A percentile compares a stretch with the other conserved stretches of the same genome.
phyloP scores from a whole-genome alignment of 768 basidiomycete species.

The Termitomyces sp. region DNA sequence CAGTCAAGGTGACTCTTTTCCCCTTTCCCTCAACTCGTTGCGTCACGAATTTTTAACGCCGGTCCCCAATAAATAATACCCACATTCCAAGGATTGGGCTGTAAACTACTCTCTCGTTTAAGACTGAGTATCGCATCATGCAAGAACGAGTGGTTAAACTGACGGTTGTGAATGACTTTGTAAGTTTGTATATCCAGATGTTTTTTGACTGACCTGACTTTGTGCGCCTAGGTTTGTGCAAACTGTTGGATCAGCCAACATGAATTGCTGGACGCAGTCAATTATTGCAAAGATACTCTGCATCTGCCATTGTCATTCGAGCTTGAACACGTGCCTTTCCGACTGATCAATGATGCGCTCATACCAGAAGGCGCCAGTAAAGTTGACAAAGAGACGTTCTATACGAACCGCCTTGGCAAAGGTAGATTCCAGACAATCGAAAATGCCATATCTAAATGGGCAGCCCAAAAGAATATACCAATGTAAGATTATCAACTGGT shows the following conservation, averaged over 20 bases:
- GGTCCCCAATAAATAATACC: background rate
- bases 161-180: constrained; percentile 45
- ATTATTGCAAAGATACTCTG: constrained; percentile 40
- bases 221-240: constrained; percentile 33
- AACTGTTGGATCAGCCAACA: constrained; percentile 50
- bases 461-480: constrained; percentile 49
- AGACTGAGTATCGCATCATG: constrained; percentile 22
- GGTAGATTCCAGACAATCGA: constrained; percentile 38
- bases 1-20: constrained; percentile 10
- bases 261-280: constrained; percentile 45
- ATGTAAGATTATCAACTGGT: constrained; percentile 34
- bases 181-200: constrained; percentile 14
- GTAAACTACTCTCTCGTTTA: background rate
- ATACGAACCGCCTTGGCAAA: constrained; percentile 44
- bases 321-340: constrained; percentile 47
- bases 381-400: constrained; percentile 35
- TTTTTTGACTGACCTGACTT: background rate
- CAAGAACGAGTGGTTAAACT: constrained; percentile 38
- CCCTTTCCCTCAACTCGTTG: background rate
- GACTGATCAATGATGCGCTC: constrained; percentile 32
- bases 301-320: constrained; percentile 44
- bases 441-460: constrained; percentile 42
- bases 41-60: background rate
- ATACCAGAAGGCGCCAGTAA: constrained; percentile 32
- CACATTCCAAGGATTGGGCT: background rate